These are phyloP conservation scores for Podila epicladia DNA, from an alignment of 192 early-diverging fungal genomes.

Conservation along the genomic window DNA sequence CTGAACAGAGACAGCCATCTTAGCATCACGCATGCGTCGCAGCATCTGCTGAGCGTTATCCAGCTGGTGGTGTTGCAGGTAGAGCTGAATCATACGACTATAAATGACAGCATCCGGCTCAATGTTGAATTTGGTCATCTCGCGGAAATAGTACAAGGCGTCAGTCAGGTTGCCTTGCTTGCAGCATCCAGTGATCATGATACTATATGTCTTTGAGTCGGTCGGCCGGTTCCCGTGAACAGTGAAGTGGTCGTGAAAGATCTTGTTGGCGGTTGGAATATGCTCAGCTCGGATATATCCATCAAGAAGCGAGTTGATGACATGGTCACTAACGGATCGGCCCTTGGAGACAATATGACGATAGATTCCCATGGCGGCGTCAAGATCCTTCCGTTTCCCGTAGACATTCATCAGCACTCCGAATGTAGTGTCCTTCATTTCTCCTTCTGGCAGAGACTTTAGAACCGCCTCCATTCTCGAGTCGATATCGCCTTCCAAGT, in stretches of 20 bases:
- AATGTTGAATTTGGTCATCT: constrained; percentile 35
- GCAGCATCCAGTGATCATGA: constrained; percentile 43
- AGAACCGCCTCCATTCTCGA: constrained; percentile 11
- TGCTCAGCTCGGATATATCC: constrained; percentile 26
- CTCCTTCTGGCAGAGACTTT: constrained; percentile 22
- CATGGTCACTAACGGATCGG: constrained; percentile 23
- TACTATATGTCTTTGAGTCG: constrained; percentile 30
- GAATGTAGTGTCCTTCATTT: constrained; percentile 41
- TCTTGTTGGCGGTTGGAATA: constrained; percentile 19
- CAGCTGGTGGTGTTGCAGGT: constrained; percentile 34
- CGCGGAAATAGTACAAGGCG: constrained; percentile 39
- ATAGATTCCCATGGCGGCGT: constrained; percentile 29
- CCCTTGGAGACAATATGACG: constrained; percentile 26
- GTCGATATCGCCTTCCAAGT: constrained; percentile 22
- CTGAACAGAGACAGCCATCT: constrained; percentile 28
- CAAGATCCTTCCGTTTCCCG: constrained; percentile 39
- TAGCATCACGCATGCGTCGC: constrained; percentile 22
- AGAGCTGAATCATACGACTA: constrained; percentile 39
- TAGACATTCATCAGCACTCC: constrained; percentile 48
- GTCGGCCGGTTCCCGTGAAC: constrained; percentile 9
- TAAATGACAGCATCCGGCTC: constrained; percentile 21
- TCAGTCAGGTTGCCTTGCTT: constrained; percentile 16
- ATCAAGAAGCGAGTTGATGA: constrained; percentile 38
- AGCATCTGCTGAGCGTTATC: constrained; percentile 41
- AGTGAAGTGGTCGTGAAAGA: constrained; percentile 44